Base-by-base conservation (phyloP, 495 filamentous ascomycete species). In the Xylaria grammica region DNA sequence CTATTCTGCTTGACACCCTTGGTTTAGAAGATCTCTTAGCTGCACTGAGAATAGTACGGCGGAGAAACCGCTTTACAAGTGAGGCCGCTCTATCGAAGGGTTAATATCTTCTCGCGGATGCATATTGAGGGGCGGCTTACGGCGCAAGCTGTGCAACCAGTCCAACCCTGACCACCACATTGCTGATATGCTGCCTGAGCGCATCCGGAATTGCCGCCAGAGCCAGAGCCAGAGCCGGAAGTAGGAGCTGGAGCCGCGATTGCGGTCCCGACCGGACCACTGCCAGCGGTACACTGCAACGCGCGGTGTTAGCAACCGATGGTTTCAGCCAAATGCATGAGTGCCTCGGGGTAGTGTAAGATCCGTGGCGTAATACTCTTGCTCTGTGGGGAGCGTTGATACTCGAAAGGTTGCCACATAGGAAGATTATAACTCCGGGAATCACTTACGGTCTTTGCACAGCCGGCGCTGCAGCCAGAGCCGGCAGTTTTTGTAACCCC, bases 101-200 rank as follows among this genome's bases (percentile, higher is more conserved):
- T 65, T 30, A 65, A 26, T 55, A 10, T 20, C 4, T 46, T 32
- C 19, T 22, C 32, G 13, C 30, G 26, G 36, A 44, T 10, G 19
- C 48, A 34, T 29, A 49, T 17, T 13, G 19, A 4, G 15, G 24
- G 49, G 11, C 2, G 15, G 51, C 65, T 59, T 36, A 62, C 59
- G 45, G 74, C 72, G 72, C 81, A 83, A 2, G 65, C 22, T 32
- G 76, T 82, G 62, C 78, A 75, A 48, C 80, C 81, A 6, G 65
- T 77, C 58, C 68, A 83, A 46, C 80, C 81, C 30, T 68, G 68
- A 17, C 82, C 82, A 29, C 81, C 82, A 64, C 82, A 85, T 67
- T 84, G 82, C 36, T 72, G 57, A 54, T 68, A 78, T 40, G 65
- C 67, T 0, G 75, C 60, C 49, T 76, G 66, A 13, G 72, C 69